A percentile compares a stretch with the other conserved stretches of the same genome.
Conservation (phyloP, 371 early-diverging fungal species). For the Syncephalastrum sp. region DNA sequence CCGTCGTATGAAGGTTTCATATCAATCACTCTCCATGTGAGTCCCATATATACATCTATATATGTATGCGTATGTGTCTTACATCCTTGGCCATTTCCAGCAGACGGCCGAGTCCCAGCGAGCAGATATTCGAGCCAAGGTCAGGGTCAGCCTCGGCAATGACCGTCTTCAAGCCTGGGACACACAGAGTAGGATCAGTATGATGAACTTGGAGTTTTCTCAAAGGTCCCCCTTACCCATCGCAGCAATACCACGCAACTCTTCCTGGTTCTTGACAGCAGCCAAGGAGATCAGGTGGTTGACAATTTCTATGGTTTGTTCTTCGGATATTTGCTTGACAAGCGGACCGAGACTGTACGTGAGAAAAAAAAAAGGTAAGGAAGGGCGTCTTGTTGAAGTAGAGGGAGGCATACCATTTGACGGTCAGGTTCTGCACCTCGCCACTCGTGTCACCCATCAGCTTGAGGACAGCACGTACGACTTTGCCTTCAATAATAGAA, state of each 20-base stretch:
- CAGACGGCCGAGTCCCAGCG: conserved; percentile 64
- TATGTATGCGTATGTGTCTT: background rate
- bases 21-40: background rate
- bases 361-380: background rate
- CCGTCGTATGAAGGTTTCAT: conserved; percentile 14
- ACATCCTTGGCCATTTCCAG: conserved; percentile 24
- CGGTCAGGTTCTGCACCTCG: conserved; percentile 92
- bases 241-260: conserved; percentile 76
- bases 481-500: conserved; percentile 61
- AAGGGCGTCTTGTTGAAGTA: background rate
- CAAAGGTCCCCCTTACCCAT: conserved; percentile 51
- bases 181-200: conserved; percentile 2
- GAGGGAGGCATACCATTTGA: conserved; percentile 68
- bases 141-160: conserved; percentile 59
- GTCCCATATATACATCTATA: too few relatives aligned
- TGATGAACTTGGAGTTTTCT: too few relatives aligned
- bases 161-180: conserved; percentile 72
- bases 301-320: conserved; percentile 65
- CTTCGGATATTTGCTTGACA: conserved; percentile 69
- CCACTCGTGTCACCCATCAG: conserved; percentile 84
- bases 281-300: conserved; percentile 63
- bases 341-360: conserved; percentile 72
- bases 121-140: conserved; percentile 54
- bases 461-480: conserved; percentile 68
- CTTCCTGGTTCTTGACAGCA: conserved; percentile 56